A percentile compares a stretch with the other conserved stretches of the same genome.
These are phyloP conservation scores for Hyparrhenia diplandra DNA, from an alignment of 176 grass and related monocot genomes.

Conservation along the genomic window DNA sequence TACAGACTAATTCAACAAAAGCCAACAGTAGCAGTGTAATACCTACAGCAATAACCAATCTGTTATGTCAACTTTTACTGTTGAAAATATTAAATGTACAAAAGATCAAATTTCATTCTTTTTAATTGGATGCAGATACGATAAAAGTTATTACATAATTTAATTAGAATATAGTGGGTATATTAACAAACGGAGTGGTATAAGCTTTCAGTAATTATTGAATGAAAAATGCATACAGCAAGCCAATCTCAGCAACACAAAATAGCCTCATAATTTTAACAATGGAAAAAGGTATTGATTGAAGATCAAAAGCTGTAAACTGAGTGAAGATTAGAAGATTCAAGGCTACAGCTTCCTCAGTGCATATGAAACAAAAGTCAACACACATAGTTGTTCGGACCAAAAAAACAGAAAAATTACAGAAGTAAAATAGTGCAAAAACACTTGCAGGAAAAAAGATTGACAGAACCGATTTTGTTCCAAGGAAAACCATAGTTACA, in stretches of 20 bases:
- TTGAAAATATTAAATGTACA: neutral
- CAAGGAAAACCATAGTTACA: neutral
- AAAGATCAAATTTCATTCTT: neutral
- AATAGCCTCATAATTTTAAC: neutral
- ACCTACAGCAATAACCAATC: neutral
- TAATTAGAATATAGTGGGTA: neutral
- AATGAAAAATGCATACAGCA: constrained; percentile 12
- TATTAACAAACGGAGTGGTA: neutral
- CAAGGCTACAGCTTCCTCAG: neutral
- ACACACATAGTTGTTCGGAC: neutral
- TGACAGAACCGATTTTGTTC: neutral
- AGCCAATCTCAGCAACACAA: neutral
- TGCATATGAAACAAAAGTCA: neutral
- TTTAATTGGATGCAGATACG: neutral
- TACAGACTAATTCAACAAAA: constrained; percentile 1
- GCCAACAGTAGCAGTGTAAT: neutral
- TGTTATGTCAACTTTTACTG: constrained; percentile 6
- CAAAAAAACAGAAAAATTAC: neutral
- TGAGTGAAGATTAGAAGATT: constrained; percentile 7
- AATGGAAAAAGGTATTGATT: neutral
- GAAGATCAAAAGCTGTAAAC: neutral
- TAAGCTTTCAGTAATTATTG: neutral
- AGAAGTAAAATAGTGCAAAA: neutral
- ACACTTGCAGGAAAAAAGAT: neutral
- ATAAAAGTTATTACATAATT: neutral